Percentiles rank a stretch among this genome's conserved stretches.
Conservation (phyloP, 495 filamentous ascomycete species). For the Neurospora sp. region DNA sequence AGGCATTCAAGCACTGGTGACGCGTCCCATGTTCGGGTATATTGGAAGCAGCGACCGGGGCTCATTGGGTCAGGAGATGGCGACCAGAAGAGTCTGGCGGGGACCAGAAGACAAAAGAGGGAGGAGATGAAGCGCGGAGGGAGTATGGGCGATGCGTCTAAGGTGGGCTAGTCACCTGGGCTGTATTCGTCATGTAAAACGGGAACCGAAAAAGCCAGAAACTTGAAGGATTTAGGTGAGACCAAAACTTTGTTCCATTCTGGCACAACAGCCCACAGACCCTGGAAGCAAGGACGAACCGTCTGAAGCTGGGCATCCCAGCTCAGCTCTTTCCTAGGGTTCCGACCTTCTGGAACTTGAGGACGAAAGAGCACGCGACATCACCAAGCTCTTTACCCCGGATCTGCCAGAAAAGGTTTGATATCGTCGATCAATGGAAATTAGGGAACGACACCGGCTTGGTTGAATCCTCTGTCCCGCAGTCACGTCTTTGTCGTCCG, state of each 20-base stretch:
- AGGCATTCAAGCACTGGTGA: not conserved
- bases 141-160: not conserved
- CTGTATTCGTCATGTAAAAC: not conserved
- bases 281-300: not conserved
- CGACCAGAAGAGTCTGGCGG: not conserved
- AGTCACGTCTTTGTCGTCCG: not conserved
- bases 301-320: not conserved
- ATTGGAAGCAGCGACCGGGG: not conserved
- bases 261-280: not conserved
- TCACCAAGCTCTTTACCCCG: not conserved
- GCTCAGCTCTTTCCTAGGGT: not conserved
- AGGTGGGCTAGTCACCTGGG: not conserved
- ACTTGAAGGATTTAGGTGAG: not conserved
- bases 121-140: not conserved
- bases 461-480: not conserved
- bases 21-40: not conserved
- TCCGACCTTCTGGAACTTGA: not conserved
- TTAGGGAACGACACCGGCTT: not conserved
- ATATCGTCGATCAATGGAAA: not conserved
- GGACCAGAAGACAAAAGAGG: not conserved
- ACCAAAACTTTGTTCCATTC: not conserved
- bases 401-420: not conserved
- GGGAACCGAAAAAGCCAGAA: not conserved
- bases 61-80: not conserved
- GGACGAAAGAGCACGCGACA: not conserved